Evolutionary conservation across 148 eudicot species (phyloP).

Genomic region (Fallopia convolvulus): DNA sequence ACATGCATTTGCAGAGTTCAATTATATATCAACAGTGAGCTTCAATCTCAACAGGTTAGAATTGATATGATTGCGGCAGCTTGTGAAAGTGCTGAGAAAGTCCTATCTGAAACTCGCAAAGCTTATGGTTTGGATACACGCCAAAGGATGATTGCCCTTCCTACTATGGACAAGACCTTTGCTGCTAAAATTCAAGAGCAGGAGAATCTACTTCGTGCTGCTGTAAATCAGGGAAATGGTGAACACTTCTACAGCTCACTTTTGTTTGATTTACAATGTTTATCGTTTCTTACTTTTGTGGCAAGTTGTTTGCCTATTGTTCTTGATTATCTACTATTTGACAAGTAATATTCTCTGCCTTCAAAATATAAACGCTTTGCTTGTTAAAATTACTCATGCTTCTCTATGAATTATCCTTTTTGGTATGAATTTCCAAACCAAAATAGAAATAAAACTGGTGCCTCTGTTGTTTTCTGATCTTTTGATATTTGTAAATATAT

Average conservation of each 20-base stretch:
- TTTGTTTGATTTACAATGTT: not conserved
- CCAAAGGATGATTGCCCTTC: constrained; percentile 59
- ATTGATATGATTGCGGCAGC: constrained; percentile 94
- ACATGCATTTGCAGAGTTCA: not conserved
- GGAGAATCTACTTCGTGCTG: constrained; percentile 73
- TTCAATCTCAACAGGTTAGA: constrained; percentile 49
- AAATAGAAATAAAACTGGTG: not conserved
- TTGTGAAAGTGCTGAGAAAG: constrained; percentile 97
- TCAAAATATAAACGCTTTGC: not conserved
- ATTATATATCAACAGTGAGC: constrained; percentile 8
- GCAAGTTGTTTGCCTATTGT: not conserved
- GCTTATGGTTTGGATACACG: constrained; percentile 75
- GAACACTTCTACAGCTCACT: not conserved
- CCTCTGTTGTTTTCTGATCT: not conserved
- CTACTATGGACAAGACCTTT: constrained; percentile 82
- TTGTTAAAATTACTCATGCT: not conserved
- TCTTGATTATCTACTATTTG: not conserved
- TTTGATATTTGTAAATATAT: not conserved
- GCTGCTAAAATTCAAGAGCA: constrained; percentile 97
- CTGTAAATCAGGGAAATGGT: constrained; percentile 98
- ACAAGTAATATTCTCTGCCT: not conserved
- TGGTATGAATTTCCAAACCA: not conserved
- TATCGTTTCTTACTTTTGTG: not conserved
- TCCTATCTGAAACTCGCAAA: constrained; percentile 92
- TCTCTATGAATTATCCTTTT: not conserved